Base-by-base conservation (phyloP, 192 early-diverging fungal species). In the Chytriomyces hyalinus region DNA sequence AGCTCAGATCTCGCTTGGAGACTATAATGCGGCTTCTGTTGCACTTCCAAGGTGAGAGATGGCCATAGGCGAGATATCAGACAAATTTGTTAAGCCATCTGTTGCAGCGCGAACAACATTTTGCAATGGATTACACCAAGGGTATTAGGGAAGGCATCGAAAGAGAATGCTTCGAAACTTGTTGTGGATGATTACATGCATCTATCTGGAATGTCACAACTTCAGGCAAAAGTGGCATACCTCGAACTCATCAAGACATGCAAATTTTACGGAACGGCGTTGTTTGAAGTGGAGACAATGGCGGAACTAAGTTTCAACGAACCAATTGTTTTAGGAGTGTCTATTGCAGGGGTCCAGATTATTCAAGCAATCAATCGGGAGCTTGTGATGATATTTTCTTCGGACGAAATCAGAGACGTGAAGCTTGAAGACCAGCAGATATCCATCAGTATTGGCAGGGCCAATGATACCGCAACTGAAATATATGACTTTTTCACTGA, bases 1-100 rank as follows among this genome's bases (percentile, higher is more conserved):
- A 24, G 84, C 85, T 1, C 87, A 88, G 36, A 76, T 83, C 7
- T 36, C 84, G 20, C 63, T 87, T n/a, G 87, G 87, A 4, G 83
- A 88, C 65, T 86, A 80, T 68, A 80, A 84, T 26, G 24, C 44
- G 26, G 47, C 36, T 13, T 60, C 81, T 22, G 77, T 76, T 6
- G 62, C 65, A 53, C 8, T 50, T 5, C 68, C 78, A 80, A 65
- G 82, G 86, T 87, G 69, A 75, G 36, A 2, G 0, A 36, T 36
- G 36, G 24, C 24, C 24, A 26, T 26, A 0, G 24, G 36, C 36
- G 36, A 0, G 36, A 36, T 36, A 36, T 36, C 36, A 76, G 77
- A 5, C 11, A 28, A 43, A 66, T 61, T 59, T 0, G 49, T 46
- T 48, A 15, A 45, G 51, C 4, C 6, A 28, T 65, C 28, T 49